phyloP scores from a whole-genome alignment of 1,284 basidiomycete species.

The Lignosus rhinocerotis region DNA sequence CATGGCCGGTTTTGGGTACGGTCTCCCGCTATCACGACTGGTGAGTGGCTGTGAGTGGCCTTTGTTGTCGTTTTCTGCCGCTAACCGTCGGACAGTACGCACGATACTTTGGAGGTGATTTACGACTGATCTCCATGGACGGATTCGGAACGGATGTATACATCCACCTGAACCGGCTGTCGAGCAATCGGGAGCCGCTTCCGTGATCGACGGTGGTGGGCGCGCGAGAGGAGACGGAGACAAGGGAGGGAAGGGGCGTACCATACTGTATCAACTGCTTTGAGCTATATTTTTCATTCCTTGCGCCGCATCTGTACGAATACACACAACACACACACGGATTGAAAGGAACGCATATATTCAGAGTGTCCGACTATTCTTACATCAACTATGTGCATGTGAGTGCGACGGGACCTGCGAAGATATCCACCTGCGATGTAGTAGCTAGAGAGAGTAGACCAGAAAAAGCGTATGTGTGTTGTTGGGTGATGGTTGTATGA shows the following conservation, averaged over 20 bases:
- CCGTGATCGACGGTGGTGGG: conserved; percentile 37
- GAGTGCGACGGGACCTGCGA: too few relatives aligned
- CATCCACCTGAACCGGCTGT: conserved; percentile 85
- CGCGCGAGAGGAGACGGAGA: background rate
- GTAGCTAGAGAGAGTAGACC: background rate
- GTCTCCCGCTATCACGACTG: conserved; percentile 86
- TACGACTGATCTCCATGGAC: conserved; percentile 98
- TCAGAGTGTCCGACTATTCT: too few relatives aligned
- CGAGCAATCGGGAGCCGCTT: conserved; percentile 78
- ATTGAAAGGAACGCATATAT: background rate
- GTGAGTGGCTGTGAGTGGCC: conserved; percentile 47
- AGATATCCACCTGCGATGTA: too few relatives aligned
- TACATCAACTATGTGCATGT: too few relatives aligned
- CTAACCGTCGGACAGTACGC: conserved; percentile 63
- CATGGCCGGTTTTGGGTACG: conserved; percentile 98
- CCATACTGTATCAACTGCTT: background rate
- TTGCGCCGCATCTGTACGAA: conserved; percentile 7
- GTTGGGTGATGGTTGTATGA: background rate
- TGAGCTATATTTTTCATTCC: background rate
- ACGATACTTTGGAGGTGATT: conserved; percentile 94
- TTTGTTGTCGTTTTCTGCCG: conserved; percentile 31
- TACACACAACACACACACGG: conserved; percentile 7
- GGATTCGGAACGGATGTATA: conserved; percentile 93
- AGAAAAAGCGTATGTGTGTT: background rate
- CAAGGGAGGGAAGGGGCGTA: background rate